Conservation (phyloP, 2,329 filamentous ascomycete genomes). For the Colletotrichum tabaci region DNA sequence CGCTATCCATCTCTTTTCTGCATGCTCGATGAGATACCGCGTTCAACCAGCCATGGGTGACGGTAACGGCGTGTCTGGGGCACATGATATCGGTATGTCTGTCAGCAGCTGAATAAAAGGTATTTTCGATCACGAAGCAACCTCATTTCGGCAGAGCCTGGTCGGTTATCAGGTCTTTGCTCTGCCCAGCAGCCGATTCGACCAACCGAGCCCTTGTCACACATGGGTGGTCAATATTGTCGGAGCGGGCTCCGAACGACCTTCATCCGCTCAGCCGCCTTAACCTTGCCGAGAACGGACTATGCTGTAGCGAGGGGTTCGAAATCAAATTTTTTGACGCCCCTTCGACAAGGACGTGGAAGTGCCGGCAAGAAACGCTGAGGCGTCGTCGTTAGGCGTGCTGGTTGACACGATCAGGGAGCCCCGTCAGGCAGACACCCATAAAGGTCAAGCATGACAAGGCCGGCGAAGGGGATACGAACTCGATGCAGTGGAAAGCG, state of each 20-base stretch:
- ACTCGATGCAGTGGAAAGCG: background rate
- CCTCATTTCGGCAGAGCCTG: background rate
- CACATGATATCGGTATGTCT: background rate
- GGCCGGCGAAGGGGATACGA: background rate
- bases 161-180: background rate
- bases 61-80: background rate
- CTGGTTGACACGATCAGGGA: too few species aligned
- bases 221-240: background rate
- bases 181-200: background rate
- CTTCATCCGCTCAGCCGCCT: background rate
- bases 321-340: background rate
- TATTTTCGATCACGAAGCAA: background rate
- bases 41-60: background rate
- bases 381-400: background rate
- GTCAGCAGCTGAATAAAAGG: background rate
- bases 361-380: background rate
- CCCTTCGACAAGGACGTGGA: background rate
- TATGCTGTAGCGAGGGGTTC: too few species aligned
- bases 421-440: too few species aligned
- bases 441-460: background rate
- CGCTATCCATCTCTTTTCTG: background rate
- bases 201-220: too few species aligned
- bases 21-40: background rate
- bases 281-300: background rate
- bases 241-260: slow-evolving; percentile 2